These are phyloP conservation scores for Ballota nigra DNA, from an alignment of 257 asterid species.

Conservation along the genomic window DNA sequence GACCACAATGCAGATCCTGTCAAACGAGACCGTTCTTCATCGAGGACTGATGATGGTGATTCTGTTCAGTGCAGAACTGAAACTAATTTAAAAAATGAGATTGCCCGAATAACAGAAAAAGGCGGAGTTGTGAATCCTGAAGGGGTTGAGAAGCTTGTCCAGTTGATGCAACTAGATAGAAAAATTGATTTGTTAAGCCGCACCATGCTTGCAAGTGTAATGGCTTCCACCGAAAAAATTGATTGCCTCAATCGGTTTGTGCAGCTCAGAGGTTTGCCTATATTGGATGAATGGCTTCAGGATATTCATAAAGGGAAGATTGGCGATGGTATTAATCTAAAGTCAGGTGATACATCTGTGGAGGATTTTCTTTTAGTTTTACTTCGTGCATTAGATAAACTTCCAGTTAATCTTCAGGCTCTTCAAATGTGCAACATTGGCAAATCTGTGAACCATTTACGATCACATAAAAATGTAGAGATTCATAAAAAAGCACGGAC, in stretches of 20 bases:
- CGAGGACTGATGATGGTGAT: slow-evolving; percentile 61
- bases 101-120: slow-evolving; percentile 68
- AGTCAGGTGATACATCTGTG: slow-evolving; percentile 60
- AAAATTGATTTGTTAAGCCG: slow-evolving; percentile 69
- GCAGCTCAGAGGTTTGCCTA: slow-evolving; percentile 71
- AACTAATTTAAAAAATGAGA: slow-evolving; percentile 58
- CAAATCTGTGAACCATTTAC: slow-evolving; percentile 85
- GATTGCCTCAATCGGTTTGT: slow-evolving; percentile 84
- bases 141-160: slow-evolving; percentile 88
- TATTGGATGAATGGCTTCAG: slow-evolving; percentile 96
- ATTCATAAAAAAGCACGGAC: slow-evolving; percentile 82
- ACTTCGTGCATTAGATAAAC: slow-evolving; percentile 92
- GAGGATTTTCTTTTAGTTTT: slow-evolving; percentile 82
- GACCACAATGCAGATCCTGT: slow-evolving; percentile 61
- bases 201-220: slow-evolving; percentile 69
- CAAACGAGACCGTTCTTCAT: slow-evolving; percentile 61
- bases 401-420: slow-evolving; percentile 88
- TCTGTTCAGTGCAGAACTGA: slow-evolving; percentile 43
- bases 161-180: slow-evolving; percentile 67
- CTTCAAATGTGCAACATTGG: slow-evolving; percentile 92
- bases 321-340: slow-evolving; percentile 45
- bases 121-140: slow-evolving; percentile 74
- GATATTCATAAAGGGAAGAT: slow-evolving; percentile 76
- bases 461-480: slow-evolving; percentile 79
- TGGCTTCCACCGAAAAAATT: slow-evolving; percentile 74